Base-by-base conservation (phyloP, 495 filamentous ascomycete species). In the Stereocaulon alpinum region DNA sequence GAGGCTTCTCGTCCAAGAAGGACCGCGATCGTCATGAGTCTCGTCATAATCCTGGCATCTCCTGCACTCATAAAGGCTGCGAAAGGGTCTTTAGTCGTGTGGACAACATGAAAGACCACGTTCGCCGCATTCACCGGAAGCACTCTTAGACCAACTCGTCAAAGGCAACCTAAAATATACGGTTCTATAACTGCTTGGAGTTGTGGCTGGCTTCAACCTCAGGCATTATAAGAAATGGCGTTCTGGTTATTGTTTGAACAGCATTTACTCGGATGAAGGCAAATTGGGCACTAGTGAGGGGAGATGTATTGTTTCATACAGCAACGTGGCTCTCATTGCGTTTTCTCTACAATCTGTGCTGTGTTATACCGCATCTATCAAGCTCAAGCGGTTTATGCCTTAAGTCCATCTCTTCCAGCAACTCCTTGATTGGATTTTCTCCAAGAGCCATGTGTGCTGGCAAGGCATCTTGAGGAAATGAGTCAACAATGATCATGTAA, bases 41-140 rank as follows among this genome's bases (percentile, higher is more conserved):
- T 30, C 45, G 55, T 12, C 82, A 86, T 66, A 82, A 83, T 47
- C 82, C 82, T 1, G 75, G 72, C 12, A 73, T 86, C 30, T 56
- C 71, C 2, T 86, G 82, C 63, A 76, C 83, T 56, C 83, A 77
- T 76, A 71, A 74, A 24, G 79, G 74, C 3, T 86, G 82, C 63
- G 76, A 74, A 15, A 68, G 80, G 52, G 72, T 85, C 10, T 86
- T 86, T 61, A 83, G 80, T 67, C 71, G 82, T 27, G 76, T 82
- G 12, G 82, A 86, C 59, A 86, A 86, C 64, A 86, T 86, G 82
- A 78, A 77, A 51, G 76, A 81, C 65, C 78, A 81, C 70, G 75
- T 81, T 17, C 67, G 74, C 44, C 61, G 77, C 45, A 79, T 80
- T 56, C 78, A 81, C 18, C 55, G 53, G 3, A 66, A 60, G 20